phyloP scores from a whole-genome alignment of 306 rosid genomes.

The Albizia julibrissin region DNA sequence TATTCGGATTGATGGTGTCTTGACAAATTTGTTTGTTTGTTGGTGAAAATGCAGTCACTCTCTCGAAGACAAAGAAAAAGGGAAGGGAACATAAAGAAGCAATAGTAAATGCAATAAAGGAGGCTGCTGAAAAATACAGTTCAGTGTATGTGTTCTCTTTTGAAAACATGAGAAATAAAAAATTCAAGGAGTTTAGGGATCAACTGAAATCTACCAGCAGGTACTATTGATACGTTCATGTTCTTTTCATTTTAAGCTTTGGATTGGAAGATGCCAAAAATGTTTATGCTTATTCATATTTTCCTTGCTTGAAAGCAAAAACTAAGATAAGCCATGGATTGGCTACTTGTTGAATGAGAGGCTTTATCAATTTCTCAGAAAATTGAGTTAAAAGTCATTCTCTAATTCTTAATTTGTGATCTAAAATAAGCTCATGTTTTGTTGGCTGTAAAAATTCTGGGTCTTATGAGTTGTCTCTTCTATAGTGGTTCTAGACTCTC shows the following conservation, averaged over 20 bases:
- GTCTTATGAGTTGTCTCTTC: neutral
- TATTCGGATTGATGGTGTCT: neutral
- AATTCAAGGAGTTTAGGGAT: conserved; percentile 89
- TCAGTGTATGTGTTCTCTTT: conserved; percentile 73
- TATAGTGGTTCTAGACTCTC: neutral
- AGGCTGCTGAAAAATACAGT: conserved; percentile 71
- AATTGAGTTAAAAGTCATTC: neutral
- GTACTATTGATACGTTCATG: conserved; percentile 21
- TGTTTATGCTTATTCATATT: neutral
- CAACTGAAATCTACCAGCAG: conserved; percentile 72
- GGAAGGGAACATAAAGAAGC: conserved; percentile 85
- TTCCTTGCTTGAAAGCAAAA: neutral
- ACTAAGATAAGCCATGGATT: neutral
- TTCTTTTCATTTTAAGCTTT: neutral
- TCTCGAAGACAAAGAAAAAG: conserved; percentile 90
- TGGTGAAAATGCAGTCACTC: conserved; percentile 61
- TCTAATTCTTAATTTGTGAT: neutral
- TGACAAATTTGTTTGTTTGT: neutral
- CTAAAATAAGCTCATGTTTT: neutral
- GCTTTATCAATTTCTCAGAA: neutral
- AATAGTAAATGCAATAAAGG: conserved; percentile 58
- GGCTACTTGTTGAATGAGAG: neutral
- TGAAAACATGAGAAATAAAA: conserved; percentile 93
- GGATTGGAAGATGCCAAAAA: neutral
- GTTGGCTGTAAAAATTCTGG: neutral